phyloP scores from a whole-genome alignment of 2,329 filamentous ascomycete genomes.

The Trichoderma aggressivum region DNA sequence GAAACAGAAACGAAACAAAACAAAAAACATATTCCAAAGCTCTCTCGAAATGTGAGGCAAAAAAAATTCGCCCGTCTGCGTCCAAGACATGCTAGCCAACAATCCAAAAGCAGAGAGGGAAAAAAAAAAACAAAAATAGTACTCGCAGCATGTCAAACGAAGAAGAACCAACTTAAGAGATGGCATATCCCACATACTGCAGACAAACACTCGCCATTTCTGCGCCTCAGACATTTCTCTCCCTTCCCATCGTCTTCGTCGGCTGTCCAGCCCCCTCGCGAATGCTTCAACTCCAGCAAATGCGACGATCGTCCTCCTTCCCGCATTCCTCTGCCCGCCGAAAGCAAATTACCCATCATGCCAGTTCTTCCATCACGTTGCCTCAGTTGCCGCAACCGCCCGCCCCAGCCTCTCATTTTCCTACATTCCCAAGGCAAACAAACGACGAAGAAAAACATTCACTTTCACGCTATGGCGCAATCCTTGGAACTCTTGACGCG shows the following conservation, averaged over 20 bases:
- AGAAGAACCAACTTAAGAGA: background rate
- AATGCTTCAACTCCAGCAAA: background rate
- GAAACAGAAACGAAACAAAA: constrained; percentile 6
- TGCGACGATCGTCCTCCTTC: background rate
- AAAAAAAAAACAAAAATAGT: background rate
- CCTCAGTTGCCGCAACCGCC: background rate
- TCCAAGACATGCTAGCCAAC: background rate
- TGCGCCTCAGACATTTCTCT: background rate
- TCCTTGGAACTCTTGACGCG: background rate
- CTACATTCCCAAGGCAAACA: background rate
- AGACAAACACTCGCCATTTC: background rate
- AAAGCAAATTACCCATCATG: constrained; percentile 12
- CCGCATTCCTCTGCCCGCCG: background rate
- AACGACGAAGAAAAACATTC: background rate
- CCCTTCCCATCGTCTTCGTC: background rate
- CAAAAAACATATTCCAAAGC: background rate
- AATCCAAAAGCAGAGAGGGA: background rate
- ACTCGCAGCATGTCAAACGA: background rate
- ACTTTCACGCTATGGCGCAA: background rate
- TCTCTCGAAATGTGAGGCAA: background rate
- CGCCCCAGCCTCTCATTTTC: background rate
- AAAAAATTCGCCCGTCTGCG: background rate
- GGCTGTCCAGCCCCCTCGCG: background rate
- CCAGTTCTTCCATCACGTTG: background rate
- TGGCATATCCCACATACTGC: background rate